These are phyloP conservation scores for Colletotrichum falcatum DNA, from an alignment of 2,329 filamentous ascomycete genomes.

Conservation along the genomic window DNA sequence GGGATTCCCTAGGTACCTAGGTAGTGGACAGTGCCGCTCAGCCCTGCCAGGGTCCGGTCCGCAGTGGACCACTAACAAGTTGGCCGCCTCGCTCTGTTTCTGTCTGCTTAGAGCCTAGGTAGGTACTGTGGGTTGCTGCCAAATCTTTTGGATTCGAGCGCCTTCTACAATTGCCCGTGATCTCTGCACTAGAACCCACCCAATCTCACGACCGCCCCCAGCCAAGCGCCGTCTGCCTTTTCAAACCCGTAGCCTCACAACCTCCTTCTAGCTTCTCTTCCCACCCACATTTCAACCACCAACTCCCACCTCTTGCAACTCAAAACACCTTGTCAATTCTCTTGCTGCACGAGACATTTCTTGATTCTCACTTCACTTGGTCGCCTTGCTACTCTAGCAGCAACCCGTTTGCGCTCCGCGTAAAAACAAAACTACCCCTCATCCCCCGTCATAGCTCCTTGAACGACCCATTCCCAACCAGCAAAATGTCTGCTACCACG, in stretches of 20 bases:
- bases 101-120: background rate
- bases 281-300: constrained; percentile 19
- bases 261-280: constrained; percentile 27
- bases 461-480: constrained; percentile 29
- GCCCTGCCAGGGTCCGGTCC: constrained; percentile 41
- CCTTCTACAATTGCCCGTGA: constrained; percentile 42
- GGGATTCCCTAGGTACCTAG: constrained; percentile 1
- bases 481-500: constrained; percentile 47
- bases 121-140: constrained; percentile 28
- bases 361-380: background rate
- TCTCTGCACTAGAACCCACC: constrained; percentile 37
- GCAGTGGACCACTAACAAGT: constrained; percentile 17
- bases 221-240: constrained; percentile 35
- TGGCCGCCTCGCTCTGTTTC: background rate
- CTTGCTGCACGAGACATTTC: background rate
- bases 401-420: constrained; percentile 34
- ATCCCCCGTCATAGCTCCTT: constrained; percentile 40
- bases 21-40: constrained; percentile 30
- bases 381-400: constrained; percentile 12
- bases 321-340: constrained; percentile 13
- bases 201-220: constrained; percentile 29
- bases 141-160: constrained; percentile 41
- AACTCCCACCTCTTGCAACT: constrained; percentile 5
- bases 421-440: constrained; percentile 35
- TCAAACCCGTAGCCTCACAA: constrained; percentile 38